Evolutionary conservation across 2,329 filamentous ascomycete genomes (phyloP).

Genomic region (Ambrosiella cleistominuta): DNA sequence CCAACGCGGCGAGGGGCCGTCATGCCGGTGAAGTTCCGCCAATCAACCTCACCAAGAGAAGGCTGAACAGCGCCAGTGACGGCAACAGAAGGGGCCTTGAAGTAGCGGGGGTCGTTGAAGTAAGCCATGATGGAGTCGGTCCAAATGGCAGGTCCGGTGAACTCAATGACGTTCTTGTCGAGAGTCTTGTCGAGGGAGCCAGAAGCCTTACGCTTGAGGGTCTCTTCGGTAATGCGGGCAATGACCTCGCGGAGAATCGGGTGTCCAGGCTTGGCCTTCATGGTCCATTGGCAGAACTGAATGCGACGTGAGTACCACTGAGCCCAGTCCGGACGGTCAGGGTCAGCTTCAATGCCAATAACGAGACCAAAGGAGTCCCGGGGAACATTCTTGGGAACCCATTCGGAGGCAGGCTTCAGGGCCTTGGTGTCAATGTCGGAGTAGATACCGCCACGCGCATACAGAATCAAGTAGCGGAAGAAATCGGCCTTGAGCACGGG

Average conservation of each 20-base stretch:
- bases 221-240: constrained; percentile 65
- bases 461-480: constrained; percentile 55
- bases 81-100: constrained; percentile 22
- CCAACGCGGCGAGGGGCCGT: constrained; percentile 68
- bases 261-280: constrained; percentile 87
- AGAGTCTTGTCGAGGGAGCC: constrained; percentile 40
- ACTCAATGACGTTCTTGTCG: constrained; percentile 71
- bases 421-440: constrained; percentile 83
- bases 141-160: constrained; percentile 88
- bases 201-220: constrained; percentile 51
- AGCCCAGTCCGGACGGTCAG: constrained; percentile 79
- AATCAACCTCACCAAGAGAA: constrained; percentile 51
- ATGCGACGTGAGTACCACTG: constrained; percentile 93
- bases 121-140: constrained; percentile 84
- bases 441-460: constrained; percentile 51
- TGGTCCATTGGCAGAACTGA: constrained; percentile 99
- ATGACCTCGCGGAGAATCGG: constrained; percentile 81
- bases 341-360: constrained; percentile 90
- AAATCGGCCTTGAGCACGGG: constrained; percentile 65
- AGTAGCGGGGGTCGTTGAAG: constrained; percentile 81
- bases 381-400: constrained; percentile 67
- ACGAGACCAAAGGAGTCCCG: constrained; percentile 67
- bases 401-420: constrained; percentile 65
- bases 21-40: constrained; percentile 79
- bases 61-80: constrained; percentile 51